Percentiles rank a stretch among this genome's conserved stretches.
phyloP scores from a whole-genome alignment of 2,329 filamentous ascomycete species.

The Albifimbria verrucaria region DNA sequence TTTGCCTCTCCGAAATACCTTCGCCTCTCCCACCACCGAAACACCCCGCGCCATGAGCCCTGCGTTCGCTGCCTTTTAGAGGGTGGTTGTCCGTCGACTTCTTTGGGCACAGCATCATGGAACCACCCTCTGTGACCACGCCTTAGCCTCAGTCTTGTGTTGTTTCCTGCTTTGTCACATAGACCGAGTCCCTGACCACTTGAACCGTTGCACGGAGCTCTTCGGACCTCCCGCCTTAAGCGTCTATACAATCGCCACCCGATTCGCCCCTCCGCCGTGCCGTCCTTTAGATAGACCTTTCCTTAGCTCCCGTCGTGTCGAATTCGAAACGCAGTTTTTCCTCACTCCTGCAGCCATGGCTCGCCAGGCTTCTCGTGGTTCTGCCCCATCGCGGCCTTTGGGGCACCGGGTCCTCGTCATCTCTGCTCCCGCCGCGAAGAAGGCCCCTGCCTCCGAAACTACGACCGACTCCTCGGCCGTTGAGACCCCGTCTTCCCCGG shows the following conservation, averaged over 20 bases:
- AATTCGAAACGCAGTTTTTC: not conserved
- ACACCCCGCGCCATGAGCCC: constrained; percentile 23
- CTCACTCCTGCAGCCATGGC: constrained; percentile 12
- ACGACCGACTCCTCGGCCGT: constrained; percentile 28
- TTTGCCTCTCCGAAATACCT: not conserved
- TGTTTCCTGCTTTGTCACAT: not conserved
- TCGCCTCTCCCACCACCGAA: constrained; percentile 3
- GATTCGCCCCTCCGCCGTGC: not conserved
- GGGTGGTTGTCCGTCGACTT: constrained; percentile 43
- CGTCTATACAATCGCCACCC: not conserved
- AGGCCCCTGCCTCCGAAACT: not conserved
- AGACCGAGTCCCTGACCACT: too few species aligned
- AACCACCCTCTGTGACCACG: constrained; percentile 49
- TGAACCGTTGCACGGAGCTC: not conserved
- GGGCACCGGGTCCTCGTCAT: constrained; percentile 14
- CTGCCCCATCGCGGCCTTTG: constrained; percentile 5
- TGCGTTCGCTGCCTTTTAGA: constrained; percentile 48
- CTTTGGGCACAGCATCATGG: constrained; percentile 48
- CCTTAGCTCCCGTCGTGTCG: not conserved
- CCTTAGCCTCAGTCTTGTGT: constrained; percentile 21
- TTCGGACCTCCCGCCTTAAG: not conserved
- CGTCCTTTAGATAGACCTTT: not conserved
- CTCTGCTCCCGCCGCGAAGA: constrained; percentile 9
- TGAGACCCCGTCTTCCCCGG: constrained; percentile 27
- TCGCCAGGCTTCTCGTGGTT: constrained; percentile 18